Conservation (phyloP, 768 basidiomycete genomes). For the Lactifluus hygrophoroides region DNA sequence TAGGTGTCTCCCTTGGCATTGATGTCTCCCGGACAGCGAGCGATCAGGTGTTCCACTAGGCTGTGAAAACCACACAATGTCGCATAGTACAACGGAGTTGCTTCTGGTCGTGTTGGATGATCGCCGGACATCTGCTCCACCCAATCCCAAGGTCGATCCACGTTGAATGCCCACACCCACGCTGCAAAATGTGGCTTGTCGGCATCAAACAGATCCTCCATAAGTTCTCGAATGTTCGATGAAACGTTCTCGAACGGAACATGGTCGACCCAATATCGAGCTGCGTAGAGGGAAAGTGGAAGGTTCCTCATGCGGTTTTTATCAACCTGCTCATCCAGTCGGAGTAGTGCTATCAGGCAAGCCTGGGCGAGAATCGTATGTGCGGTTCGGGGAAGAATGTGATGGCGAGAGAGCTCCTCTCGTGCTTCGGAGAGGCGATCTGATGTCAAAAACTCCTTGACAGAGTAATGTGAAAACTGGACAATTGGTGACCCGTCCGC, state of each 20-base stretch:
- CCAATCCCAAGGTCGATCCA: neutral
- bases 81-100: neutral
- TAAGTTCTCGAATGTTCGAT: neutral
- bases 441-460: too few relatives aligned
- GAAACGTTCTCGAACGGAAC: neutral
- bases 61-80: neutral
- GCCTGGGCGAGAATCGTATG: too few relatives aligned
- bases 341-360: too few relatives aligned
- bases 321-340: too few relatives aligned
- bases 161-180: neutral
- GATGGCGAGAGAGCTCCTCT: too few relatives aligned
- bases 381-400: too few relatives aligned
- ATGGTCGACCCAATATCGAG: neutral
- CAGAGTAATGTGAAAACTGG: too few relatives aligned
- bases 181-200: too few relatives aligned
- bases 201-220: neutral
- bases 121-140: neutral
- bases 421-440: too few relatives aligned
- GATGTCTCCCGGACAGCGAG: neutral
- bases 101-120: neutral
- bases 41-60: neutral
- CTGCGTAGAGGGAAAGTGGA: neutral
- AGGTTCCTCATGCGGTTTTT: too few relatives aligned
- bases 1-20: neutral
- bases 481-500: neutral